Evolutionary conservation across 306 rosid species (phyloP), one percentile per base, ranked within the genome.

Genomic region (Aeschynomene evenia): DNA sequence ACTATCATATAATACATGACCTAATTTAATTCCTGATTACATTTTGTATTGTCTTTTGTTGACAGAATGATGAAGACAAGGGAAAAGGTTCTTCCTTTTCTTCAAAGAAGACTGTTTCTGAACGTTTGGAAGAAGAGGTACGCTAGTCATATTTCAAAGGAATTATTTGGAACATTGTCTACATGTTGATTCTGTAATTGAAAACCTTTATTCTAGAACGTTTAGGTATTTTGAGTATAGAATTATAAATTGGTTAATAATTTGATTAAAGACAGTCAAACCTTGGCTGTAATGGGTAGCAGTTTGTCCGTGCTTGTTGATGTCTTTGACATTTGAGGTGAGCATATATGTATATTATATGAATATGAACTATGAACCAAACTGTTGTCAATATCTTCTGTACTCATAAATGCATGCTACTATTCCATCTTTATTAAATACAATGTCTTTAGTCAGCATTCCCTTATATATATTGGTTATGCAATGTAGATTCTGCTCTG

Each of bases 81-180:
- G 88, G 83, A 56, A 91, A 94, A 87, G 71, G 79, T 74, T 82
- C 92, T 60, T 70, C 91, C 58, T 58, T 74, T 37, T 55, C 91
- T 52, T 70, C 71, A 65, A 84, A 81, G 56, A 94, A 85, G 86
- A 56, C 84, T 24, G 80, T 91, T 52, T 81, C 92, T 60, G 97
- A 94, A 66, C 95, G 92, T 34, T 63, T 94, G 75, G 80, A 88
- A 72, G 97, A 90, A 75, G 98, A 94, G 97, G 98, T 94, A 63
- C 20, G 79, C n/a, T 34, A 33, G 50, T 42, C 63, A 59, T 46
- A 45, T 50, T 62, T 68, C 26, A 54, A 21, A 21, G 50, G 43
- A 8, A 65, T 34, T 50, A 42, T 50, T 40, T 57, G 10, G 58
- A 57, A 26, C 54, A 51, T 40, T 57, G 39, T 81, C 59, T 66